Percentiles rank a stretch among this genome's conserved stretches.
Evolutionary conservation across 768 basidiomycete species (phyloP).

Genomic region (Boletus insuetus): DNA sequence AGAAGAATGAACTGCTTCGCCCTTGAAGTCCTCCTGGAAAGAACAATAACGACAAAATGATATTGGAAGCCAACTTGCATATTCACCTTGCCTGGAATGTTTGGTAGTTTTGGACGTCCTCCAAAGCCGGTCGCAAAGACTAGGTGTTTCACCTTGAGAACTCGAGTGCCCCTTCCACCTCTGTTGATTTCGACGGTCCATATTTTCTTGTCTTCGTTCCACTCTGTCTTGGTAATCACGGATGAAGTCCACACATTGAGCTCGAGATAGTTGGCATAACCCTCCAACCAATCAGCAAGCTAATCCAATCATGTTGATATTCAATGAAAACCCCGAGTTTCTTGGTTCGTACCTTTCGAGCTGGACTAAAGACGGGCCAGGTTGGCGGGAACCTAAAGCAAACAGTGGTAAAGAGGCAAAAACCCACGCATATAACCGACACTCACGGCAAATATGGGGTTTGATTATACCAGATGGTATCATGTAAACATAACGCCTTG

Average conservation of each 20-base stretch:
- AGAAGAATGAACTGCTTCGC: conserved; percentile 51
- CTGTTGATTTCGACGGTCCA: conserved; percentile 48
- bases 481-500: conserved; percentile 54
- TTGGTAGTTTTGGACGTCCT: conserved; percentile 43
- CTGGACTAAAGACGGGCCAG: conserved; percentile 53
- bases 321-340: no score
- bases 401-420: background rate
- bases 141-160: conserved; percentile 47
- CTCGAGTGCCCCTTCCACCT: conserved; percentile 31
- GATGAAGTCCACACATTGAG: conserved; percentile 63
- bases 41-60: background rate
- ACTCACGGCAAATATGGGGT: conserved; percentile 51
- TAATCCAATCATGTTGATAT: conserved; percentile 11
- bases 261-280: conserved; percentile 57
- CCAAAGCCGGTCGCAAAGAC: conserved; percentile 56
- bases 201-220: conserved; percentile 36
- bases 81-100: conserved; percentile 42
- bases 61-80: no score
- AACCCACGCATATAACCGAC: background rate
- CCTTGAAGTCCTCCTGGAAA: conserved; percentile 49
- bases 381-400: conserved; percentile 47
- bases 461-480: conserved; percentile 53
- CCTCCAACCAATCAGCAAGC: conserved; percentile 69
- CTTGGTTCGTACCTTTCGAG: conserved; percentile 39
- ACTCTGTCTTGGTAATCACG: conserved; percentile 35